A percentile compares a stretch with the other conserved stretches of the same genome.
phyloP scores from a whole-genome alignment of 2,329 filamentous ascomycete genomes.

The Colletotrichum magnum region DNA sequence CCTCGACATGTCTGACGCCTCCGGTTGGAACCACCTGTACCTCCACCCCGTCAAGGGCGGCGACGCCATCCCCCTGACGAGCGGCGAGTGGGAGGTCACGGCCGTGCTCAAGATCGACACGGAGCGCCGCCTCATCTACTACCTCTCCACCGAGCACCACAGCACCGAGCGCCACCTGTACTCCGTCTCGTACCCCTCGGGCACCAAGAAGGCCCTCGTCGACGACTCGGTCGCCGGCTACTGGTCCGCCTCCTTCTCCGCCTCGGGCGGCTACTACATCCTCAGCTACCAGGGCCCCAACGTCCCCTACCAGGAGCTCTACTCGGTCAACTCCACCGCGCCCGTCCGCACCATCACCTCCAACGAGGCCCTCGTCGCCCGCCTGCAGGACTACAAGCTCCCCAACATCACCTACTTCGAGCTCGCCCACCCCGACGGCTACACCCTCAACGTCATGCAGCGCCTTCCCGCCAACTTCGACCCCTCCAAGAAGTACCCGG shows the following conservation, averaged over 20 bases:
- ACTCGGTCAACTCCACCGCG: slow-evolving; percentile 66
- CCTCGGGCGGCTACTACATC: slow-evolving; percentile 74
- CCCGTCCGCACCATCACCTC: slow-evolving; percentile 71
- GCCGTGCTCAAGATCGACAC: slow-evolving; percentile 72
- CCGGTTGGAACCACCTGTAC: slow-evolving; percentile 77
- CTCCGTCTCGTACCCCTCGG: slow-evolving; percentile 71
- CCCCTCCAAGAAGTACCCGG: slow-evolving; percentile 73
- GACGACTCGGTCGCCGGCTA: slow-evolving; percentile 71
- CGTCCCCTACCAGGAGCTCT: slow-evolving; percentile 78
- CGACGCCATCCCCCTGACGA: slow-evolving; percentile 70
- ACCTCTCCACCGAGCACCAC: slow-evolving; percentile 74
- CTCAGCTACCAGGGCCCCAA: slow-evolving; percentile 76
- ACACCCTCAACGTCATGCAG: slow-evolving; percentile 75
- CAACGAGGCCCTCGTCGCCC: slow-evolving; percentile 69
- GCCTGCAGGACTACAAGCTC: slow-evolving; percentile 72
- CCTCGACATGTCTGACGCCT: slow-evolving; percentile 76
- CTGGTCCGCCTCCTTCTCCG: slow-evolving; percentile 77
- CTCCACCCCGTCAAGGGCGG: slow-evolving; percentile 71
- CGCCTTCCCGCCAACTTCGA: slow-evolving; percentile 76
- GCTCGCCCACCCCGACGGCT: slow-evolving; percentile 72
- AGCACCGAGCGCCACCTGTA: slow-evolving; percentile 78
- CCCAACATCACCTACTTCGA: slow-evolving; percentile 76
- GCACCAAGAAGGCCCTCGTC: slow-evolving; percentile 71
- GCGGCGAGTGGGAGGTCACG: slow-evolving; percentile 76
- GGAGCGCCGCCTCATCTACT: slow-evolving; percentile 71